These are phyloP conservation scores for Fusarium robinianum DNA, from an alignment of 2,329 filamentous ascomycete species.

Conservation along the genomic window DNA sequence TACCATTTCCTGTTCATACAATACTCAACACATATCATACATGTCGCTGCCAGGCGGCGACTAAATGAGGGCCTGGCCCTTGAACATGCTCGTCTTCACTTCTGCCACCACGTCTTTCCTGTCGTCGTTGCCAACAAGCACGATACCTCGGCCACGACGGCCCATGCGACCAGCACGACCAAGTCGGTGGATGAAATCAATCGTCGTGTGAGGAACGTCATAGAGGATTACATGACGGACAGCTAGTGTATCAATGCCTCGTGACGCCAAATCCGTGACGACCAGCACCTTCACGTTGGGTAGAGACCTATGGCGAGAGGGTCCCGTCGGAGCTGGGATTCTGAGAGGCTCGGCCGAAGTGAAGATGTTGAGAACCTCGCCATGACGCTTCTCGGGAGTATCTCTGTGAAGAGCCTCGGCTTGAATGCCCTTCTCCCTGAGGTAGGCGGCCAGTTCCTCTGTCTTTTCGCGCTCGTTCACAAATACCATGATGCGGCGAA, in stretches of 20 bases:
- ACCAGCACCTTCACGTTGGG: conserved; percentile 88
- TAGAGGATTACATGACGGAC: conserved; percentile 92
- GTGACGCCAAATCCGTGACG: conserved; percentile 87
- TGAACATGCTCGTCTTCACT: conserved; percentile 87
- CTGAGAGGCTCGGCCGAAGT: conserved; percentile 56
- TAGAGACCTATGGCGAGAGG: conserved; percentile 55
- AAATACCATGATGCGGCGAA: conserved; percentile 90
- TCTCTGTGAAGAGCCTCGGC: conserved; percentile 85
- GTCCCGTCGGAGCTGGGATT: conserved; percentile 36
- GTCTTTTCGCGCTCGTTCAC: conserved; percentile 96
- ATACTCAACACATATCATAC: conserved; percentile 29
- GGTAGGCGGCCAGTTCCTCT: conserved; percentile 76
- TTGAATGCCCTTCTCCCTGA: conserved; percentile 84
- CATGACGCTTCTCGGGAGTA: conserved; percentile 75
- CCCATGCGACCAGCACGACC: conserved; percentile 93
- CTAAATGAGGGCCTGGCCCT: conserved; percentile 76
- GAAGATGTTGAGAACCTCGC: conserved; percentile 77
- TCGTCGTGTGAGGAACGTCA: conserved; percentile 96
- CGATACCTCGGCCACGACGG: conserved; percentile 83
- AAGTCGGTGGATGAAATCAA: conserved; percentile 96
- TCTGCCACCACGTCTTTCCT: conserved; percentile 88
- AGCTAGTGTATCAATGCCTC: conserved; percentile 91
- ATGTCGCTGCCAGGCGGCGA: conserved; percentile 8
- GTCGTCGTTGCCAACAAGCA: conserved; percentile 88
- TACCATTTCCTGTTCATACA: conserved; percentile 23